Evolutionary conservation across 352 stramenopile genomes (phyloP).

Genomic region (Phytophthora vignae): DNA sequence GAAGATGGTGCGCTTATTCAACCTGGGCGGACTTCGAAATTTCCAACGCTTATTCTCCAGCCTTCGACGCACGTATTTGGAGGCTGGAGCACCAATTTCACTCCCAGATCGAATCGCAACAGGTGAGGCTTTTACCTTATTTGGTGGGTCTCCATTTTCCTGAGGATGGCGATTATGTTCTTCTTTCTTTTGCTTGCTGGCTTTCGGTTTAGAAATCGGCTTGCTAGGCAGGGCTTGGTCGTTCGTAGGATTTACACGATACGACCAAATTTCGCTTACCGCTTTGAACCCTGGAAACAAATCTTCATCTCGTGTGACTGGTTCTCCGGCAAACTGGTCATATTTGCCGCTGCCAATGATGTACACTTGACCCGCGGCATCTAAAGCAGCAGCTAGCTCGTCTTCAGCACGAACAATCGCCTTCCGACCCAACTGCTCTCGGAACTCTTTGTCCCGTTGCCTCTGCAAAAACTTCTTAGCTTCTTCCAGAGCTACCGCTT

Average conservation of each 20-base stretch:
- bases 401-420: conserved; percentile 79
- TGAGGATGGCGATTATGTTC: neutral
- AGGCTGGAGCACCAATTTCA: conserved; percentile 7
- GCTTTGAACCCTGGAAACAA: conserved; percentile 69
- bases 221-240: conserved; percentile 6
- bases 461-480: conserved; percentile 77
- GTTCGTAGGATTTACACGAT: conserved; percentile 45
- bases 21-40: conserved; percentile 65
- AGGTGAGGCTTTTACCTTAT: neutral
- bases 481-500: conserved; percentile 82
- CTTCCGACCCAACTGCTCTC: conserved; percentile 49
- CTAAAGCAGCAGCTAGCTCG: conserved; percentile 87
- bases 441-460: conserved; percentile 76
- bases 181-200: conserved; percentile 13
- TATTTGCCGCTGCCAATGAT: conserved; percentile 89
- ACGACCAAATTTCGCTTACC: conserved; percentile 74
- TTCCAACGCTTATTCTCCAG: conserved; percentile 77
- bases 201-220: neutral
- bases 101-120: neutral
- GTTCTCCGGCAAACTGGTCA: conserved; percentile 80
- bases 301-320: conserved; percentile 56
- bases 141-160: neutral
- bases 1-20: conserved; percentile 52
- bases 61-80: conserved; percentile 65
- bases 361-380: conserved; percentile 94